These are phyloP conservation scores for Castanospermum australe DNA, from an alignment of 306 rosid genomes.

Conservation along the genomic window DNA sequence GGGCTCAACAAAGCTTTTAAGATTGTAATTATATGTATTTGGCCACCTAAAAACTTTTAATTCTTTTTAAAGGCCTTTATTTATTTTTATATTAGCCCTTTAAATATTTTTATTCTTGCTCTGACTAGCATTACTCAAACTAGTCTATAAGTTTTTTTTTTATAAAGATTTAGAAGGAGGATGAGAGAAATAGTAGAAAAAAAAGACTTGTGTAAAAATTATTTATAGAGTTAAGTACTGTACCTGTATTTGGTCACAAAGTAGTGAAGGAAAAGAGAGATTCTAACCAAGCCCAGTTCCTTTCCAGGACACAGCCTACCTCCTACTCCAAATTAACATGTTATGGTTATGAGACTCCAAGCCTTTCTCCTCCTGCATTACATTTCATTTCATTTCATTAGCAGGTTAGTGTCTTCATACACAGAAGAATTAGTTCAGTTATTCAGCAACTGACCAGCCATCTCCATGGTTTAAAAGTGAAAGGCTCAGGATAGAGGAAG, in stretches of 20 bases:
- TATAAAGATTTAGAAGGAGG: too few relatives aligned
- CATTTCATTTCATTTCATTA: not conserved
- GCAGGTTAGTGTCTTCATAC: not conserved
- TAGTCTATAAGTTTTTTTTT: too few relatives aligned
- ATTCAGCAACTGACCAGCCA: slow-evolving; percentile 61
- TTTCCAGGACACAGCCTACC: slow-evolving; percentile 74
- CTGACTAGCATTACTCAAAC: too few relatives aligned
- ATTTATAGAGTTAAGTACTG: not conserved
- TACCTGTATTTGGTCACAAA: slow-evolving; percentile 77
- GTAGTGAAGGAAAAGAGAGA: slow-evolving; percentile 69
- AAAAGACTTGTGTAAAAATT: not conserved
- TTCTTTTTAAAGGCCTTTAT: too few relatives aligned
- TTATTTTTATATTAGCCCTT: too few relatives aligned
- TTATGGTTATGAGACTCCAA: slow-evolving; percentile 55
- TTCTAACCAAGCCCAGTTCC: slow-evolving; percentile 61
- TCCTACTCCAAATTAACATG: slow-evolving; percentile 78
- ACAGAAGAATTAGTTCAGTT: not conserved
- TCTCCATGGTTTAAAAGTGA: slow-evolving; percentile 67
- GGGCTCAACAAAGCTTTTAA: too few relatives aligned
- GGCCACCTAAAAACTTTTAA: too few relatives aligned
- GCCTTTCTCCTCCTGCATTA: slow-evolving; percentile 53
- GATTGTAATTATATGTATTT: too few relatives aligned
- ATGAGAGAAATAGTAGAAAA: not conserved
- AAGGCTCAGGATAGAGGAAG: slow-evolving; percentile 62
- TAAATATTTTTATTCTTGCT: too few relatives aligned